A percentile compares a stretch with the other conserved stretches of the same genome.
These are phyloP conservation scores for Auxenochlorella pyrenoidosa DNA, from an alignment of 139 green algal genomes.

Conservation along the genomic window DNA sequence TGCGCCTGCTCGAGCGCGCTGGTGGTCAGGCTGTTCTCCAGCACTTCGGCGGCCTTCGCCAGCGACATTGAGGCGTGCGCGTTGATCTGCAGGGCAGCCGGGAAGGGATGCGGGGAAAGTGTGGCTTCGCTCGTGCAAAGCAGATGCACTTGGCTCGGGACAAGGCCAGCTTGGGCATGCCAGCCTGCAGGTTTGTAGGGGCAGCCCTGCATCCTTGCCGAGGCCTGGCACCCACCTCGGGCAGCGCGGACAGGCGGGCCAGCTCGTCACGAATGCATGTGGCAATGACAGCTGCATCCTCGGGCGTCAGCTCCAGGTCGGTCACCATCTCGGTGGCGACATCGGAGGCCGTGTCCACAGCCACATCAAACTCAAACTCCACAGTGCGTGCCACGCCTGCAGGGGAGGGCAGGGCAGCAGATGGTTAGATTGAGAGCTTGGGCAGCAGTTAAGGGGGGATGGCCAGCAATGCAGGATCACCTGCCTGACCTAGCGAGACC, in stretches of 20 bases:
- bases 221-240: background rate
- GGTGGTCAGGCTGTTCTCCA: slow-evolving; percentile 29
- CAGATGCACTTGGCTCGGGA: no score
- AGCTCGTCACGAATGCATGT: slow-evolving; percentile 60
- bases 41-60: slow-evolving; percentile 5
- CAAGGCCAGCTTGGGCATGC: no score
- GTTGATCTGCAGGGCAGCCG: slow-evolving; percentile 8
- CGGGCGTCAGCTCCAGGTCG: slow-evolving; percentile 81
- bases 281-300: slow-evolving; percentile 70
- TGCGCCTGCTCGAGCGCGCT: slow-evolving; percentile 44
- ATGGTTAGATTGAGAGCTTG: background rate
- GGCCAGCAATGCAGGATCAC: no score
- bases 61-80: background rate
- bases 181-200: background rate
- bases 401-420: background rate
- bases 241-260: slow-evolving; percentile 31
- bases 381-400: slow-evolving; percentile 83
- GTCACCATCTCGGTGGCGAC: slow-evolving; percentile 97
- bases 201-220: no score
- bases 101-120: background rate
- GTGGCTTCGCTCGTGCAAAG: background rate
- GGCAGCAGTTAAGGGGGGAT: background rate
- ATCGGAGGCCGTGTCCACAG: slow-evolving; percentile 82
- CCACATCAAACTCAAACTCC: slow-evolving; percentile 94
- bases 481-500: no score